These are phyloP conservation scores for Leucocoprinus sp. DNA, from an alignment of 768 basidiomycete species.

Conservation along the genomic window DNA sequence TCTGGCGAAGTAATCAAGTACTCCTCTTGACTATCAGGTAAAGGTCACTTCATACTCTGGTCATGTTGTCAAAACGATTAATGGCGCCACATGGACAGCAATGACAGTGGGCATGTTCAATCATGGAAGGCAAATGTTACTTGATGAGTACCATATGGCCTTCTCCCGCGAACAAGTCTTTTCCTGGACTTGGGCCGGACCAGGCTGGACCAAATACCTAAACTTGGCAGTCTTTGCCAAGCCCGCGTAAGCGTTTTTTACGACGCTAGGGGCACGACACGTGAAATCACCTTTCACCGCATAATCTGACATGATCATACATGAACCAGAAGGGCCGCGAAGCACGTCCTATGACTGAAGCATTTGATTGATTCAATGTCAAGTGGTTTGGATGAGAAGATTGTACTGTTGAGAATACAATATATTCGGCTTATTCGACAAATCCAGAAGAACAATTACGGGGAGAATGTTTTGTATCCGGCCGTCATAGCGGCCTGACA, in stretches of 20 bases:
- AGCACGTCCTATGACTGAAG: background rate
- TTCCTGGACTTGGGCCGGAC: background rate
- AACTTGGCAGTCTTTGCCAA: background rate
- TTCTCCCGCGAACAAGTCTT: background rate
- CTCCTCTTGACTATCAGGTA: too few relatives aligned
- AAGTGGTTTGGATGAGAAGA: constrained; percentile 3
- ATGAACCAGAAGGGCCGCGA: background rate
- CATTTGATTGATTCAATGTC: background rate
- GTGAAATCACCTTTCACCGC: background rate
- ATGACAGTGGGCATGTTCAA: too few relatives aligned
- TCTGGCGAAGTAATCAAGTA: too few relatives aligned
- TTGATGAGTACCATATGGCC: background rate
- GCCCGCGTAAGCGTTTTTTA: background rate
- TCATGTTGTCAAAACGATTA: too few relatives aligned
- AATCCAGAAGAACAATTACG: constrained; percentile 3
- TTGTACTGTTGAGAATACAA: background rate
- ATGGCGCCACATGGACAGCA: too few relatives aligned
- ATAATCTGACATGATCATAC: background rate
- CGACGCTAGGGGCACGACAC: background rate
- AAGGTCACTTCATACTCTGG: too few relatives aligned
- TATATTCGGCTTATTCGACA: constrained; percentile 3
- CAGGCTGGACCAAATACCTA: background rate
- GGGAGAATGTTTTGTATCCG: background rate
- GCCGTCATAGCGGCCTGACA: background rate
- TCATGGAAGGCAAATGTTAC: too few relatives aligned